Base-by-base conservation (phyloP, 2,329 filamentous ascomycete species). In the Epichloe glyceriae region DNA sequence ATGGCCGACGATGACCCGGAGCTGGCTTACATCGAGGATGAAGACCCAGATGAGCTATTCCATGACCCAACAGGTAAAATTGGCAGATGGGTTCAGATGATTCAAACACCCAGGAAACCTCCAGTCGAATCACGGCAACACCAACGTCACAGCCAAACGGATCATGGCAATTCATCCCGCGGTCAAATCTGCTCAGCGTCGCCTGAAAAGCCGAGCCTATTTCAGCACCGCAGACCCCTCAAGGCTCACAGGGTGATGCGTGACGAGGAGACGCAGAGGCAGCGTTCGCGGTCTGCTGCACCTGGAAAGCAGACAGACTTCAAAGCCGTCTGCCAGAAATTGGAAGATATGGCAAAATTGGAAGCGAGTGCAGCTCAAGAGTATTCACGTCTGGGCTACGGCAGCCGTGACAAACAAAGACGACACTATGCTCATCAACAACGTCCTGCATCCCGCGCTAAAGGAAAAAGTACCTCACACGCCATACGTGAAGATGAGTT, bases 61-160 rank as follows among this genome's bases (percentile, higher is more conserved):
- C 26, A 49, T 42, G 39, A 49, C 15, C 38, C 47, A 4, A 42
- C 47, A 4, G 47, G 47, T 4, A 41, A 19, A 6, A 49, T 49
- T 20, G 47, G 47, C 8, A 41, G 22, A 49, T 49, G 47, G 47
- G 26, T 49, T 11, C 47, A 49, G 30, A 49, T 42, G 38, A 49
- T 42, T 8, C 47, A 49, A 35, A 41, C 47, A 39, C 47, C 47
- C 11, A n/a, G 38, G 19, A 42, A 42, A 19, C 26, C 47, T 49
- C n/a, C 22, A 15, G 7, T 8, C 26, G 20, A 30, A 15, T 15
- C 39, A 8, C 43, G n/a, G 26, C 40, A 5, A 14, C 40, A 42
- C 12, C 8, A 26, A 6, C 5, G 3, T 17, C 19, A 5, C 12
- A 15, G 12, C 19, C 17, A 12, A 19, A 14, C 19, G 1, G 4